Evolutionary conservation across 352 stramenopile genomes (phyloP).

Genomic region (Blastocystis sp.): DNA sequence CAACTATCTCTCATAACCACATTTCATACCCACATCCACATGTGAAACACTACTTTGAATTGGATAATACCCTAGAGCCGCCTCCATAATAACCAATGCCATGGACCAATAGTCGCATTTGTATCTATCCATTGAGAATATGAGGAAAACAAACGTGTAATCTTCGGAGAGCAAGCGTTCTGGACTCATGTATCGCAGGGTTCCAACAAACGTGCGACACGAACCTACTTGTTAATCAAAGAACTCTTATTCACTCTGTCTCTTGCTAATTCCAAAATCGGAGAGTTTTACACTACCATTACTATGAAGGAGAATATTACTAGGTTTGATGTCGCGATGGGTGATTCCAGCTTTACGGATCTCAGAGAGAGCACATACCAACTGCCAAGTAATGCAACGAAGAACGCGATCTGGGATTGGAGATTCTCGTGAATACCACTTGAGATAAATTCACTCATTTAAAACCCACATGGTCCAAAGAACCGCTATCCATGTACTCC

Average conservation of each 20-base stretch:
- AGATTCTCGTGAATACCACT: slow-evolving; percentile 12
- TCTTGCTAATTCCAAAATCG: slow-evolving; percentile 57
- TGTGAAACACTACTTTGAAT: neutral
- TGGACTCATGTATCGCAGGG: slow-evolving; percentile 48
- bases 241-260: neutral
- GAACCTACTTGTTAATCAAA: neutral
- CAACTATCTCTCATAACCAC: neutral
- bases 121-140: neutral
- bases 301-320: slow-evolving; percentile 49
- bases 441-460: neutral
- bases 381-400: slow-evolving; percentile 44
- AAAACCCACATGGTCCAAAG: neutral
- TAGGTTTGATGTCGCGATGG: slow-evolving; percentile 51
- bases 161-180: slow-evolving; percentile 1
- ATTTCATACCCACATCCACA: neutral
- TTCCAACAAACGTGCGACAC: slow-evolving; percentile 31
- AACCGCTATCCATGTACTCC: slow-evolving; percentile 51
- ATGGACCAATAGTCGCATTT: slow-evolving; percentile 56
- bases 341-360: neutral
- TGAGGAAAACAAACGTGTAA: neutral
- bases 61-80: slow-evolving; percentile 35
- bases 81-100: slow-evolving; percentile 56
- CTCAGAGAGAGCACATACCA: neutral
- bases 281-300: slow-evolving; percentile 48
- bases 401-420: slow-evolving; percentile 54